phyloP scores from a whole-genome alignment of 139 green algal genomes.

The Chlorella sp. region DNA sequence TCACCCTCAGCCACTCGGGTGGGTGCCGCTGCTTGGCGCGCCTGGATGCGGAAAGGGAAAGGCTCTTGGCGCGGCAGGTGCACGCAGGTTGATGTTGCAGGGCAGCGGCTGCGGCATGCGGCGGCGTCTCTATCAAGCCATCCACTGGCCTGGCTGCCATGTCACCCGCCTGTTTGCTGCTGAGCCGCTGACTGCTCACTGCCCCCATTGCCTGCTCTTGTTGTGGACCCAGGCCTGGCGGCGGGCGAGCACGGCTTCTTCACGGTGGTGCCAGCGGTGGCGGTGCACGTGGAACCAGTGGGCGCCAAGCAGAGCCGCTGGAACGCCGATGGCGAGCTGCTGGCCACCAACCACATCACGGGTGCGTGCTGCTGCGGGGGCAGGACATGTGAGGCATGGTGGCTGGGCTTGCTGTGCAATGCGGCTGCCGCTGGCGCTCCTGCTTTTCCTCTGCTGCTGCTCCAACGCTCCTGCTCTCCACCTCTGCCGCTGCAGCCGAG shows the following conservation, averaged over 20 bases:
- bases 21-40: too few relatives aligned
- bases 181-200: too few relatives aligned
- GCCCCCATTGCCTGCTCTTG: too few relatives aligned
- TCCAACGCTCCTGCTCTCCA: not conserved
- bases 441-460: not conserved
- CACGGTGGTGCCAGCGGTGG: constrained; percentile 9
- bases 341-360: constrained; percentile 29
- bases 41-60: too few relatives aligned
- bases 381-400: not conserved
- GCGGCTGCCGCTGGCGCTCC: not conserved
- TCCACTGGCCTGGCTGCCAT: too few relatives aligned
- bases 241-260: constrained; percentile 53
- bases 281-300: constrained; percentile 23
- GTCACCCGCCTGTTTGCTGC: too few relatives aligned
- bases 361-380: constrained; percentile 37
- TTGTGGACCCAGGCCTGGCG: constrained; percentile 47
- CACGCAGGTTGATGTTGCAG: too few relatives aligned
- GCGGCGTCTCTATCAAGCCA: too few relatives aligned
- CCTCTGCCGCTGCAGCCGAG: not conserved
- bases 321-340: constrained; percentile 23
- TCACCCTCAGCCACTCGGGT: constrained; percentile 51
- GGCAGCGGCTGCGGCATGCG: too few relatives aligned
- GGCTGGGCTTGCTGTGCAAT: not conserved
- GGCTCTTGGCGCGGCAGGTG: too few relatives aligned
- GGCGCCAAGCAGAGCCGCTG: constrained; percentile 19